Percentiles rank a stretch among this genome's conserved stretches.
Evolutionary conservation across 1,139 yeast species (phyloP).

Genomic region (Hyphopichia buzzinii): DNA sequence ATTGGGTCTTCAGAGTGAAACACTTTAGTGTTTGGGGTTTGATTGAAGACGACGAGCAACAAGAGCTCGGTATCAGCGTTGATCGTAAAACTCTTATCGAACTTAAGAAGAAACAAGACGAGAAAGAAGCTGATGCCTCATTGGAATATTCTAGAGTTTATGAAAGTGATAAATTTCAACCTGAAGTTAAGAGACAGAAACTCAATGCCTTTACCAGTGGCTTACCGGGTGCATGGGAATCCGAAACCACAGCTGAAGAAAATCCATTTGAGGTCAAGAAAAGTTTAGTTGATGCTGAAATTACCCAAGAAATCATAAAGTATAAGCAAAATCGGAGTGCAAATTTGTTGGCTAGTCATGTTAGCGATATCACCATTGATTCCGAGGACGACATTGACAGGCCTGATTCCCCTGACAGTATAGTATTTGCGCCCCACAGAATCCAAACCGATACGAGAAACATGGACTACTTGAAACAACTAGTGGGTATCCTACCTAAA

Average conservation of each 20-base stretch:
- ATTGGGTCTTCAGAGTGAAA: constrained; percentile 80
- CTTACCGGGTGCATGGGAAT: constrained; percentile 41
- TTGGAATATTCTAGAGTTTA: constrained; percentile 28
- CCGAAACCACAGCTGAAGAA: constrained; percentile 13
- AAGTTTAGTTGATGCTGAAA: constrained; percentile 26
- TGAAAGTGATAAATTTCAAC: constrained; percentile 24
- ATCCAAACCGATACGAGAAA: constrained; percentile 14
- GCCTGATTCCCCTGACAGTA: constrained; percentile 9
- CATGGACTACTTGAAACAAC: constrained; percentile 35
- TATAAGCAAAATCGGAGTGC: constrained; percentile 18
- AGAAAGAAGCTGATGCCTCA: constrained; percentile 23
- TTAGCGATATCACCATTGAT: constrained; percentile 32
- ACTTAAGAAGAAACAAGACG: constrained; percentile 11
- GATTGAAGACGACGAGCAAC: constrained; percentile 63
- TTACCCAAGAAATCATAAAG: constrained; percentile 21
- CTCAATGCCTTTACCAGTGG: constrained; percentile 25
- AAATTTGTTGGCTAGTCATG: constrained; percentile 20
- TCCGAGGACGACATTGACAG: constrained; percentile 14
- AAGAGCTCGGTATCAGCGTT: constrained; percentile 42
- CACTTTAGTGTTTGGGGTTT: constrained; percentile 96
- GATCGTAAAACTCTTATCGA: constrained; percentile 13
- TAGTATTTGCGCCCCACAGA: constrained; percentile 9
- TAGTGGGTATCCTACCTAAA: constrained; percentile 31
- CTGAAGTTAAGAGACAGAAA: constrained; percentile 38
- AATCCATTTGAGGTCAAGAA: constrained; percentile 24